These are phyloP conservation scores for Suhomyces chickasaworum DNA, from an alignment of 1,139 yeast genomes.

Conservation along the genomic window DNA sequence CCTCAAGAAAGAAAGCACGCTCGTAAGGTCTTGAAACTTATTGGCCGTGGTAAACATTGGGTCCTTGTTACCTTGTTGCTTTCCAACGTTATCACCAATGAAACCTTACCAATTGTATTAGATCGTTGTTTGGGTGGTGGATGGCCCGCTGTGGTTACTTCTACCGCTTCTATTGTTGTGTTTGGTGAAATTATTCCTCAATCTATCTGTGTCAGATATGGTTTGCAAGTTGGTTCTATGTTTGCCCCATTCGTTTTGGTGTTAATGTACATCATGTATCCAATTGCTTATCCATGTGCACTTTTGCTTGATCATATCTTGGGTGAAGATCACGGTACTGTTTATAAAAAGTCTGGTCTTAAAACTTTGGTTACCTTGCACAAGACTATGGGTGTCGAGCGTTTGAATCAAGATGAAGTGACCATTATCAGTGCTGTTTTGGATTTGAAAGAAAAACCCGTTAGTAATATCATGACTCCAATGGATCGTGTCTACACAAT, in stretches of 20 bases:
- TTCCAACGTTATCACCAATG: constrained; percentile 91
- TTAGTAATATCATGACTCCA: constrained; percentile 90
- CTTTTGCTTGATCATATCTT: constrained; percentile 73
- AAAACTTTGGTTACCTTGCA: constrained; percentile 92
- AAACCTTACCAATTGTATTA: constrained; percentile 89
- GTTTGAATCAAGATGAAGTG: constrained; percentile 92
- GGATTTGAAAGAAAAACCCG: constrained; percentile 90
- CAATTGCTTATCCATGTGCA: constrained; percentile 91
- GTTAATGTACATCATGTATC: constrained; percentile 89
- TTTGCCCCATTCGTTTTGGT: constrained; percentile 85
- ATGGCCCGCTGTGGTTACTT: constrained; percentile 92
- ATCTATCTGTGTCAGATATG: constrained; percentile 88
- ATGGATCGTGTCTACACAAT: constrained; percentile 87
- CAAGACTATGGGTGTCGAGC: constrained; percentile 92
- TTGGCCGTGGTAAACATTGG: constrained; percentile 93
- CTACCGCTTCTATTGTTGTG: constrained; percentile 89
- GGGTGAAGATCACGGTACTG: constrained; percentile 96
- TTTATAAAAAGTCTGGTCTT: constrained; percentile 88
- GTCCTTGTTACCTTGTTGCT: constrained; percentile 87
- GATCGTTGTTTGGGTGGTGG: constrained; percentile 96
- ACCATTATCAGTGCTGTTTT: constrained; percentile 93
- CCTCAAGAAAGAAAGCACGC: constrained; percentile 68
- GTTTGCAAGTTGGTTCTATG: constrained; percentile 86
- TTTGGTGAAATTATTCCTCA: constrained; percentile 98
- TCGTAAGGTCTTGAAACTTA: constrained; percentile 67